Percentiles rank a stretch among this genome's conserved stretches.
These are phyloP conservation scores for Penicillium concentricum DNA, from an alignment of 2,329 filamentous ascomycete species.

Conservation along the genomic window DNA sequence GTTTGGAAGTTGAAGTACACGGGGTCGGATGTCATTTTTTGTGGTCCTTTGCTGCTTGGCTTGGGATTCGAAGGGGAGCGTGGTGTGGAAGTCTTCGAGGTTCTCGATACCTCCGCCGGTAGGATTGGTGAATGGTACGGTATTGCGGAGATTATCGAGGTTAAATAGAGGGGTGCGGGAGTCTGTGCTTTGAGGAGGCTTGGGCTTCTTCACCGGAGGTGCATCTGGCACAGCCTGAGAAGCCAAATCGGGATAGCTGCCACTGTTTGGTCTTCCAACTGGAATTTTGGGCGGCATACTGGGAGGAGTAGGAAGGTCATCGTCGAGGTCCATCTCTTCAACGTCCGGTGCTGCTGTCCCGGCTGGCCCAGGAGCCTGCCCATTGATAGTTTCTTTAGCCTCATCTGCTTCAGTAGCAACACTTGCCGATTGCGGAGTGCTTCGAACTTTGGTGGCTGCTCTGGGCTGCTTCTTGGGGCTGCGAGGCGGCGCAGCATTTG, in stretches of 20 bases:
- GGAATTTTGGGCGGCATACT: slow-evolving; percentile 5
- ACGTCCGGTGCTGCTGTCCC: slow-evolving; percentile 20
- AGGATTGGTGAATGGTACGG: slow-evolving; percentile 50
- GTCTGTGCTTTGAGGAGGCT: slow-evolving; percentile 12
- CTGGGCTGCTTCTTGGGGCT: slow-evolving; percentile 37
- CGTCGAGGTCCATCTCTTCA: slow-evolving; percentile 51
- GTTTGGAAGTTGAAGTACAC: slow-evolving; percentile 49
- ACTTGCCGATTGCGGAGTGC: slow-evolving; percentile 34
- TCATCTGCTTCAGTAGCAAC: slow-evolving; percentile 44
- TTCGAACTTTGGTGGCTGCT: slow-evolving; percentile 27
- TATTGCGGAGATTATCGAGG: slow-evolving; percentile 51
- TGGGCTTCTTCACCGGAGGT: slow-evolving; percentile 12
- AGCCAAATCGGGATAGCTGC: slow-evolving; percentile 20
- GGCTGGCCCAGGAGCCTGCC: slow-evolving; percentile 18
- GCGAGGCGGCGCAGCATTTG: slow-evolving; percentile 28
- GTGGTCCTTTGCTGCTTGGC: slow-evolving; percentile 46
- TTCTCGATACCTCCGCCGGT: slow-evolving; percentile 52
- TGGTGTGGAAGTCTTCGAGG: slow-evolving; percentile 53
- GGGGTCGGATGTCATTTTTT: slow-evolving; percentile 35
- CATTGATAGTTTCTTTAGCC: slow-evolving; percentile 31
- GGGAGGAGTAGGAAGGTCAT: slow-evolving; percentile 28
- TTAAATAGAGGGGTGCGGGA: slow-evolving; percentile 37
- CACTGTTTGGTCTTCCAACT: slow-evolving; percentile 2
- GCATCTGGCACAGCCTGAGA: slow-evolving; percentile 12
- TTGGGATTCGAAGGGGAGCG: slow-evolving; percentile 60